A percentile compares a stretch with the other conserved stretches of the same genome.
Evolutionary conservation across 331 rosid genomes (phyloP).

Genomic region (Pyracantha coccinea): DNA sequence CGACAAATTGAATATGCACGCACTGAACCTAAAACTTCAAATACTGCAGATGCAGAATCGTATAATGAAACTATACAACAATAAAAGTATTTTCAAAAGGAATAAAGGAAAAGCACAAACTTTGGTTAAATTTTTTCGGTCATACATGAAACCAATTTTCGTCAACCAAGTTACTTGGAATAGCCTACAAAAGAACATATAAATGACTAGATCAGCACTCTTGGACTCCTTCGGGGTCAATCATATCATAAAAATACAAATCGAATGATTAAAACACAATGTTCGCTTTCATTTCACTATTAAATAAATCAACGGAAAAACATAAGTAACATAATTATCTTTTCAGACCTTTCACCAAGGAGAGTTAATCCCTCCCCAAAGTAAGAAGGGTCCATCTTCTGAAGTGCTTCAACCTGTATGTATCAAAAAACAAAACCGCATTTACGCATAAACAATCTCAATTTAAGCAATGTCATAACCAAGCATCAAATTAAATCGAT

Average conservation of each 20-base stretch:
- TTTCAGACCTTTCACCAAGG: slow-evolving; percentile 53
- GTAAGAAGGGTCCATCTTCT: slow-evolving; percentile 46
- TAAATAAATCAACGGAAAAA: neutral
- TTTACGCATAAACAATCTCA: neutral
- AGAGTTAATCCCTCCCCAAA: slow-evolving; percentile 96
- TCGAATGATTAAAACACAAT: neutral
- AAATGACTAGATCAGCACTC: slow-evolving; percentile 31
- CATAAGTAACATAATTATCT: neutral
- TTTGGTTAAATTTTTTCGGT: slow-evolving; percentile 54
- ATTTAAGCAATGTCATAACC: neutral
- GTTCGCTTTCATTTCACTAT: neutral
- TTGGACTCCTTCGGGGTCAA: neutral
- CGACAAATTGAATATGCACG: neutral
- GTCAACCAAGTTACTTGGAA: slow-evolving; percentile 79
- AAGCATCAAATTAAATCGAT: neutral
- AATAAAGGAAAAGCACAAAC: slow-evolving; percentile 64
- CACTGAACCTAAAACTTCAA: neutral
- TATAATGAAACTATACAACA: neutral
- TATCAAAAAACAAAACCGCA: neutral
- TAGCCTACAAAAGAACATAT: slow-evolving; percentile 59
- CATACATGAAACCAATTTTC: slow-evolving; percentile 72
- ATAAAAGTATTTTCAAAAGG: slow-evolving; percentile 9
- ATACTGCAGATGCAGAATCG: neutral
- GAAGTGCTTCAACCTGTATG: slow-evolving; percentile 58
- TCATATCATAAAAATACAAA: neutral